These are phyloP conservation scores for Musa schizocarpa DNA, from an alignment of 176 grass and related monocot genomes.

Conservation along the genomic window DNA sequence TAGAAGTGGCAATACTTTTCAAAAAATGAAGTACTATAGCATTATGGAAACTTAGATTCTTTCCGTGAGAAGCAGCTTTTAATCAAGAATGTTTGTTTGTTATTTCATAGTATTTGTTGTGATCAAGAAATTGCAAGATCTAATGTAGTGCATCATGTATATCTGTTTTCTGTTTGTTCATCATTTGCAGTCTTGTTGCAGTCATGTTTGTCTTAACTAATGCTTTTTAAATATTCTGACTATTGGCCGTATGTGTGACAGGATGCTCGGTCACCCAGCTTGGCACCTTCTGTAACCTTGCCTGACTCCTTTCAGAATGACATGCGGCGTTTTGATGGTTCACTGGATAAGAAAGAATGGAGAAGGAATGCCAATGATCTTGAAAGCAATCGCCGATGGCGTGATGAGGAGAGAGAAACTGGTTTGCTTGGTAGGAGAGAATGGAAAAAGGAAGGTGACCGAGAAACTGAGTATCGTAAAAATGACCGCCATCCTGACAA, in stretches of 20 bases:
- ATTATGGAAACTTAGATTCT: too few species aligned
- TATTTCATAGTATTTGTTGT: too few species aligned
- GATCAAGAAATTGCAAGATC: too few species aligned
- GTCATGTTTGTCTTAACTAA: too few species aligned
- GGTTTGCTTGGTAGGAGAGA: conserved; percentile 78
- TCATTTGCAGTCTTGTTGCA: too few species aligned
- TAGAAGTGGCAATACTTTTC: too few species aligned
- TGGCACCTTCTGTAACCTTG: conserved; percentile 31
- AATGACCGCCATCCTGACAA: conserved; percentile 60
- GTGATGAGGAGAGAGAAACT: conserved; percentile 96
- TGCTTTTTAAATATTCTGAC: too few species aligned
- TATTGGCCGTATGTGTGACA: neutral
- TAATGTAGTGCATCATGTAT: too few species aligned
- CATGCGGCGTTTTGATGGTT: conserved; percentile 48
- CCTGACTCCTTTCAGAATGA: conserved; percentile 56
- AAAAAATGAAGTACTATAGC: too few species aligned
- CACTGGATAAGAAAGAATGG: conserved; percentile 61
- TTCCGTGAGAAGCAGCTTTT: too few species aligned
- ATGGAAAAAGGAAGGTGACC: conserved; percentile 63
- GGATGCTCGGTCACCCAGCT: conserved; percentile 14
- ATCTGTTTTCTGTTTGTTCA: too few species aligned
- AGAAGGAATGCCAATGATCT: conserved; percentile 46
- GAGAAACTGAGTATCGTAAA: conserved; percentile 58
- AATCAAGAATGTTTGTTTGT: too few species aligned
- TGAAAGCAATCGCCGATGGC: conserved; percentile 77